Evolutionary conservation across 768 basidiomycete genomes (phyloP).

Genomic region (Naganishia randhawae): DNA sequence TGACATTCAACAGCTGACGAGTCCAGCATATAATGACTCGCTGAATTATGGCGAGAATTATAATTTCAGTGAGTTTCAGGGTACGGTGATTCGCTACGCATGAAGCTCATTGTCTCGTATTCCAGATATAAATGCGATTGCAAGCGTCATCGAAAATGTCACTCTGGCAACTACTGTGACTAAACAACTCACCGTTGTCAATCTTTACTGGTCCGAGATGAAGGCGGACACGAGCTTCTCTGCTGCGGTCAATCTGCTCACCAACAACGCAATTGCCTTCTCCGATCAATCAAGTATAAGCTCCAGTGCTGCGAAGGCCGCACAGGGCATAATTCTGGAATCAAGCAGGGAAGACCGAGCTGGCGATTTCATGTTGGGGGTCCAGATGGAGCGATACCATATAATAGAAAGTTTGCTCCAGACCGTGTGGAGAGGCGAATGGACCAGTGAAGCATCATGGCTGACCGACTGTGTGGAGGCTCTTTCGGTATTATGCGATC

Average conservation of each 20-base stretch:
- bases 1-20: slow-evolving; percentile 13
- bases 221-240: slow-evolving; percentile 19
- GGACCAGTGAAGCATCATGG: slow-evolving; percentile 13
- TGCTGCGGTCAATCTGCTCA: slow-evolving; percentile 4
- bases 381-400: slow-evolving; percentile 23
- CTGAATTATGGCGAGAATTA: slow-evolving; percentile 20
- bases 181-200: slow-evolving; percentile 13
- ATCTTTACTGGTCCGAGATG: slow-evolving; percentile 21
- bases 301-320: slow-evolving; percentile 16
- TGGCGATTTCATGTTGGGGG: slow-evolving; percentile 15
- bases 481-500: slow-evolving; percentile 20
- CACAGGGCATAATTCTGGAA: slow-evolving; percentile 2
- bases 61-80: slow-evolving; percentile 16
- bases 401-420: slow-evolving; percentile 23
- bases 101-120: neutral
- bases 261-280: slow-evolving; percentile 15
- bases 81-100: neutral
- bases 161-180: neutral
- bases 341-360: slow-evolving; percentile 20
- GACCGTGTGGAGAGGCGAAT: slow-evolving; percentile 17
- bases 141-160: neutral
- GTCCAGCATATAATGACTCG: slow-evolving; percentile 2
- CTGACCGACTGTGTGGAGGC: slow-evolving; percentile 5
- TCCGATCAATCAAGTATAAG: slow-evolving; percentile 1
- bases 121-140: slow-evolving; percentile 3